phyloP scores from a whole-genome alignment of 2,329 filamentous ascomycete genomes.

The Aureobasidium lini region DNA sequence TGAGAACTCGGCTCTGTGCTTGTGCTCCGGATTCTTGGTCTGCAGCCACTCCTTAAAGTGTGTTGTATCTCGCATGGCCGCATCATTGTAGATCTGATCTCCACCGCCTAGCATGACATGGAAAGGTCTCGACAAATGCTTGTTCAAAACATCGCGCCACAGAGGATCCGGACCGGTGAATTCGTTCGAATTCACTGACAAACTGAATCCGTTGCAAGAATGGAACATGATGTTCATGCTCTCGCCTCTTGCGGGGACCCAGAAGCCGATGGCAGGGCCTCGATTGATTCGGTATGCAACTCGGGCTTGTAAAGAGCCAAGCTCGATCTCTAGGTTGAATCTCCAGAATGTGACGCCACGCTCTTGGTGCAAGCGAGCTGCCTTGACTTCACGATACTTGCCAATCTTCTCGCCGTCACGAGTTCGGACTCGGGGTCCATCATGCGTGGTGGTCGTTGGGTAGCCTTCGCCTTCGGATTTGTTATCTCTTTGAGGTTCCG shows the following conservation, averaged over 20 bases:
- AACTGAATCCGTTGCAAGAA: constrained; percentile 92
- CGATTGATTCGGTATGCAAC: constrained; percentile 94
- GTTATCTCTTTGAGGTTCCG: constrained; percentile 16
- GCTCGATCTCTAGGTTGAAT: constrained; percentile 90
- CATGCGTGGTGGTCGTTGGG: constrained; percentile 25
- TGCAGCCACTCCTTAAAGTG: constrained; percentile 79
- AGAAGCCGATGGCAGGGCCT: constrained; percentile 82
- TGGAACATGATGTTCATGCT: constrained; percentile 99
- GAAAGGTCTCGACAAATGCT: constrained; percentile 83
- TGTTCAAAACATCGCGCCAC: constrained; percentile 94
- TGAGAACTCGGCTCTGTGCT: constrained; percentile 71
- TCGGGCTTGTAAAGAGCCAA: constrained; percentile 67
- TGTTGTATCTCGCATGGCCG: constrained; percentile 64
- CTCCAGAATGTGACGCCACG: constrained; percentile 92
- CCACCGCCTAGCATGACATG: constrained; percentile 98
- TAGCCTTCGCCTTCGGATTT: constrained; percentile 18
- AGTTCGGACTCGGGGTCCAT: constrained; percentile 41
- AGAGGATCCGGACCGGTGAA: constrained; percentile 91
- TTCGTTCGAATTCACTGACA: constrained; percentile 66
- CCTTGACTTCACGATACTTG: constrained; percentile 76
- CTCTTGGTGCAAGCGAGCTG: constrained; percentile 74
- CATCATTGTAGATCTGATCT: constrained; percentile 95
- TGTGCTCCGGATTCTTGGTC: constrained; percentile 70
- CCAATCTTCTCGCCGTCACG: constrained; percentile 73
- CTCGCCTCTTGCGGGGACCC: constrained; percentile 78